Evolutionary conservation across 805 yeast species (phyloP).

Genomic region (Candida suzukii): DNA sequence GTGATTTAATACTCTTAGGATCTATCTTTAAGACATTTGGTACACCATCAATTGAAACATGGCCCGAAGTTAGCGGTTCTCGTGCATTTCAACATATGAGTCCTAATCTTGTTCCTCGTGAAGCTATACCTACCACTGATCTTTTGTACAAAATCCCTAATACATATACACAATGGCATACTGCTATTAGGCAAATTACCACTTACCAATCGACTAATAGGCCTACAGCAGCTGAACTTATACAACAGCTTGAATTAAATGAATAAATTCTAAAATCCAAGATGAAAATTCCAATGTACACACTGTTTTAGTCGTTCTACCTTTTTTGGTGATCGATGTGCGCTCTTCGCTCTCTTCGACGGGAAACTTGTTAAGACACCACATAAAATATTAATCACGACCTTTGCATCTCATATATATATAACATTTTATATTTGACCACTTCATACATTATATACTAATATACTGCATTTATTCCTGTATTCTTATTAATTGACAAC

Average conservation of each 20-base stretch:
- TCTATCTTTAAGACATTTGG: conserved; percentile 54
- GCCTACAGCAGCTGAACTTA: conserved; percentile 22
- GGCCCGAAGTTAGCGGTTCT: conserved; percentile 38
- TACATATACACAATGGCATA: conserved; percentile 13
- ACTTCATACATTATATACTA: background rate
- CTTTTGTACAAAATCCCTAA: conserved; percentile 27
- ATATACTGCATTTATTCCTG: background rate
- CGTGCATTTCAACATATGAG: conserved; percentile 27
- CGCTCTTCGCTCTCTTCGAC: too few species aligned
- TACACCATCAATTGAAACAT: conserved; percentile 40
- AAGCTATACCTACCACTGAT: conserved; percentile 12
- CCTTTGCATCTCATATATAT: too few species aligned
- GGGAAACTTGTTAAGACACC: too few species aligned
- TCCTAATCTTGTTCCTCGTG: conserved; percentile 16
- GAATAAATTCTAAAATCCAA: too few species aligned
- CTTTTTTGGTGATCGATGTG: too few species aligned
- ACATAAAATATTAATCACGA: too few species aligned
- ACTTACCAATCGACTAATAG: conserved; percentile 30
- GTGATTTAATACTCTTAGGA: conserved; percentile 55
- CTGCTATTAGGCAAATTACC: conserved; percentile 36
- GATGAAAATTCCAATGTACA: too few species aligned
- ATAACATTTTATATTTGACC: too few species aligned
- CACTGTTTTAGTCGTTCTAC: too few species aligned
- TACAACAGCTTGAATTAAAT: too few species aligned
- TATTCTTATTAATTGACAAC: background rate